Conservation (phyloP, 306 rosid genomes). For the Rubus idaeus region DNA sequence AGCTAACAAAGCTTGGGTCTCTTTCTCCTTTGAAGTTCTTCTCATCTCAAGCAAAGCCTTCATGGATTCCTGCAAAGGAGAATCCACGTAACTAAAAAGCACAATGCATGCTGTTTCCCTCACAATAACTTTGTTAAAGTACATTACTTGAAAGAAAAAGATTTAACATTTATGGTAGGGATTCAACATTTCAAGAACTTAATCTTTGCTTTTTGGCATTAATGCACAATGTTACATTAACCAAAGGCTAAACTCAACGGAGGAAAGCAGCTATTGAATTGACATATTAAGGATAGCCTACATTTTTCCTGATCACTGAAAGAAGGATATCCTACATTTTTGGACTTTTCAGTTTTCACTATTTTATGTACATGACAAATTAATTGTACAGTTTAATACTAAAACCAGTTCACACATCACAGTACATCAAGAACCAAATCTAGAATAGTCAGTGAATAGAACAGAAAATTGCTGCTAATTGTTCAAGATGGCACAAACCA, state of each 20-base stretch:
- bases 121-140: slow-evolving; percentile 9
- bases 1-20: slow-evolving; percentile 84
- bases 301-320: too few relatives aligned
- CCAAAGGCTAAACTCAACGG: background rate
- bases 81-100: slow-evolving; percentile 29
- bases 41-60: slow-evolving; percentile 71
- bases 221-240: background rate
- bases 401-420: background rate
- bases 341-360: background rate
- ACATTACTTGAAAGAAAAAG: slow-evolving; percentile 10
- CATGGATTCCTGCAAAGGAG: slow-evolving; percentile 66
- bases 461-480: background rate
- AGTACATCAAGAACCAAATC: background rate
- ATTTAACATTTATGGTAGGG: background rate
- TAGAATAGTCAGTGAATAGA: background rate
- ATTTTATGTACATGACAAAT: background rate
- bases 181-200: background rate
- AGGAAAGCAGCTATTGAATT: background rate
- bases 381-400: background rate
- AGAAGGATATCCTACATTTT: too few relatives aligned
- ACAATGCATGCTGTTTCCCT: slow-evolving; percentile 7
- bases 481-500: slow-evolving; percentile 15
- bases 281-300: too few relatives aligned
- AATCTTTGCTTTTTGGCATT: background rate
- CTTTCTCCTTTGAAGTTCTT: slow-evolving; percentile 74